Evolutionary conservation across 805 yeast genomes (phyloP).

Genomic region (Ogataea nitratoaversa): DNA sequence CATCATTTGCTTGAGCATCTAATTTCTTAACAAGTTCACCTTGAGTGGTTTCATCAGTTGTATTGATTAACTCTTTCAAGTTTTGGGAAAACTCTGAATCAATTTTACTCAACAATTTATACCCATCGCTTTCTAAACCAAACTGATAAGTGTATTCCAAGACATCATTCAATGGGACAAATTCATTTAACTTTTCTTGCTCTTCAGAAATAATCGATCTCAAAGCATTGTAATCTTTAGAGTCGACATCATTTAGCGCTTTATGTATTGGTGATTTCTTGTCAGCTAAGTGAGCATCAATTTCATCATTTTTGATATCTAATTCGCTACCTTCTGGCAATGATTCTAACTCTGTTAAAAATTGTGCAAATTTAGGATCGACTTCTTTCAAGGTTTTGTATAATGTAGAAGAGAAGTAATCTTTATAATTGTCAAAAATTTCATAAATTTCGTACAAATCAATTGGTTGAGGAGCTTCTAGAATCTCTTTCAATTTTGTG

Average conservation of each 20-base stretch:
- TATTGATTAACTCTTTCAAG: constrained; percentile 7
- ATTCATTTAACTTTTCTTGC: constrained; percentile 16
- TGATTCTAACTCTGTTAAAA: constrained; percentile 20
- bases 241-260: constrained; percentile 21
- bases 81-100: constrained; percentile 20
- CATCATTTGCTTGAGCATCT: constrained; percentile 17
- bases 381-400: constrained; percentile 15
- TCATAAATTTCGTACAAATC: constrained; percentile 24
- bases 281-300: constrained; percentile 17
- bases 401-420: constrained; percentile 16
- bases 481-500: constrained; percentile 16
- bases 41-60: constrained; percentile 13
- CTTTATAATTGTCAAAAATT: constrained; percentile 21
- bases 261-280: constrained; percentile 14
- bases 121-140: constrained; percentile 25
- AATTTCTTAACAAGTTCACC: constrained; percentile 14
- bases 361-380: constrained; percentile 21
- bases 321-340: constrained; percentile 21
- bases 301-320: constrained; percentile 16
- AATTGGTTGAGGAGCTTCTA: constrained; percentile 25
- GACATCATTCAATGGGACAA: constrained; percentile 21
- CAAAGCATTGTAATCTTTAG: constrained; percentile 13
- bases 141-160: constrained; percentile 18
- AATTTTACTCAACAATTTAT: constrained; percentile 17
- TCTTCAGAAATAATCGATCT: constrained; percentile 16